Evolutionary conservation across 257 asterid species (phyloP), one percentile per base, ranked within the genome.

Genomic region (Primulina tabacum): DNA sequence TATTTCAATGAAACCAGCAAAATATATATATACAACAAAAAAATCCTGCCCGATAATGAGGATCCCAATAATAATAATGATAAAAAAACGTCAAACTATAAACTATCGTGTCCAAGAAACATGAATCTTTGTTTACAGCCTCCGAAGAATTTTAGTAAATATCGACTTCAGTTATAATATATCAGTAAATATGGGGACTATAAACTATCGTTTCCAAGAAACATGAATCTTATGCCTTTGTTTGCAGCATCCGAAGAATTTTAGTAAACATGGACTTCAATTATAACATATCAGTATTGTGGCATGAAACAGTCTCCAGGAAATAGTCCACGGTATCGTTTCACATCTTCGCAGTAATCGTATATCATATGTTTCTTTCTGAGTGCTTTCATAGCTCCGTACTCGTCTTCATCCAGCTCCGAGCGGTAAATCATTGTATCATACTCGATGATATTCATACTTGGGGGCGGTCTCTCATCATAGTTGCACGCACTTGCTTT

Each of bases 401-500:
- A 0, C 4, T 59, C 64, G 28, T 18, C 64, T 9, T 26, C 30
- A 10, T 76, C 71, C 87, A 89, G 77, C 66, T 81, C 21, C 80
- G 16, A 75, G 75, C 0, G 28, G 76, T 64, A 78, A 64, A 20
- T 71, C 80, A 24, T 8, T 20, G 84, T 32, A 21, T 78, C 76
- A 65, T 90, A 85, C 40, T 69, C 63, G 1, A 9, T 60, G 11
- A 71, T 60, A 68, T 85, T 76, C 57, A 50, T 50, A 50, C 57
- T 50, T 0, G 57, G 18, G 9, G 6, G 12, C 1, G 77, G 73
- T 12, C 88, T 50, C 20, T 50, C 88, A 2, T 75, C 62, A 63
- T 76, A 86, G 0, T 14, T 29, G 79, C 91, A 86, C 3, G 77
- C 89, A 38, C 78, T 81, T 0, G 85, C 81, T 2, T 73, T 81